These are phyloP conservation scores for Apiospora arundinis DNA, from an alignment of 2,329 filamentous ascomycete species.

Conservation along the genomic window DNA sequence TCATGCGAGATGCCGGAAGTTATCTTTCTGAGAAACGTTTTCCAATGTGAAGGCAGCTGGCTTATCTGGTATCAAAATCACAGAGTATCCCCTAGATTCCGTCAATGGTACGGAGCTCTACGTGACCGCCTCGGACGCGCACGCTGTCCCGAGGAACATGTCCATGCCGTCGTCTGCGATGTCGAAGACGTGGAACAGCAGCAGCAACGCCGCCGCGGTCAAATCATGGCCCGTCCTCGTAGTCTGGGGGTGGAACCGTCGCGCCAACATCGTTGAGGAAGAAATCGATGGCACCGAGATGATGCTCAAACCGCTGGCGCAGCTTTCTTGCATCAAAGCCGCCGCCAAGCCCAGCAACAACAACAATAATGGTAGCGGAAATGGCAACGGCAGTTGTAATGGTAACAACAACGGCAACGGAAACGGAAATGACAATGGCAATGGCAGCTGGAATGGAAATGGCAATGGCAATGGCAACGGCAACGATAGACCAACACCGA, in stretches of 20 bases:
- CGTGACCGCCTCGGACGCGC: conserved; percentile 34
- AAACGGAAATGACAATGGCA: too few species aligned
- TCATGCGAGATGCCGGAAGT: background rate
- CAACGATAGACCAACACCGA: background rate
- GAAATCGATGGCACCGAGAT: background rate
- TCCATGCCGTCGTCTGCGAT: background rate
- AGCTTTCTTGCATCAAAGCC: conserved; percentile 34
- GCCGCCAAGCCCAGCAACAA: conserved; percentile 14
- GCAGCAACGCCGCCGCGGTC: conserved; percentile 24
- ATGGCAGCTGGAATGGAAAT: too few species aligned
- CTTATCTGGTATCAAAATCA: too few species aligned
- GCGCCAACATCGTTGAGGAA: conserved; percentile 25
- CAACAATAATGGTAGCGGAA: background rate
- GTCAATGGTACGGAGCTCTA: conserved; percentile 34
- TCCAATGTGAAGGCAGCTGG: background rate
- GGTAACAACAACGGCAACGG: too few species aligned
- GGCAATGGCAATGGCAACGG: background rate
- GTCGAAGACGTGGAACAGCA: conserved; percentile 18
- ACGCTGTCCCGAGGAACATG: conserved; percentile 28
- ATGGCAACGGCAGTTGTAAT: too few species aligned
- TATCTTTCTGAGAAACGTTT: background rate
- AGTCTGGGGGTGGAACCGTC: conserved; percentile 38
- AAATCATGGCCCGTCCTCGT: conserved; percentile 35
- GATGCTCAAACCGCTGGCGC: conserved; percentile 29
- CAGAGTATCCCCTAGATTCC: conserved; percentile 35